Conservation (phyloP, 129 eudicot species). For the Ambrosia trifida region DNA sequence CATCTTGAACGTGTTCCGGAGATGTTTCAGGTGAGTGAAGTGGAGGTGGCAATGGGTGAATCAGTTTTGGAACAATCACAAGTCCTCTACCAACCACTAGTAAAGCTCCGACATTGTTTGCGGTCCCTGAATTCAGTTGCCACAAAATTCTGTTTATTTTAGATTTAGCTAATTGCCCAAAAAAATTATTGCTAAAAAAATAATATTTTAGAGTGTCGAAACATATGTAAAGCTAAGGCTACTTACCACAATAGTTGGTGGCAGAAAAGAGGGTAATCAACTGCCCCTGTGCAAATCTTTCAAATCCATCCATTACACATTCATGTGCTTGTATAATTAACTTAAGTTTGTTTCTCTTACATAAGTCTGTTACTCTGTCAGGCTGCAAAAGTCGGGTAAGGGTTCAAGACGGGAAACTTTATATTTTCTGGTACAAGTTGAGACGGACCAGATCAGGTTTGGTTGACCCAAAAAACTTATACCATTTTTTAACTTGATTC, state of each 20-base stretch:
- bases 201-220: too few species aligned
- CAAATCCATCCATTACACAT: constrained; percentile 63
- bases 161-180: too few species aligned
- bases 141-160: too few species aligned
- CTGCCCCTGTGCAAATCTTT: constrained; percentile 69
- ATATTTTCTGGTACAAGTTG: background rate
- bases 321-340: constrained; percentile 87
- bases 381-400: constrained; percentile 50
- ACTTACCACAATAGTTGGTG: background rate
- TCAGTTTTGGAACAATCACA: too few species aligned
- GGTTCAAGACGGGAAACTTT: background rate
- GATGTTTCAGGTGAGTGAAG: too few species aligned
- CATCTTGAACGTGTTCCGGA: too few species aligned
- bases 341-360: constrained; percentile 74
- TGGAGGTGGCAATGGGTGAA: too few species aligned
- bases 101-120: constrained; percentile 56
- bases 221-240: too few species aligned
- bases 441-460: too few species aligned
- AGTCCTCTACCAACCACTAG: too few species aligned
- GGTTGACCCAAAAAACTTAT: background rate
- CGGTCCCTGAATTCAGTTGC: constrained; percentile 33
- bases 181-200: too few species aligned
- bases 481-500: too few species aligned
- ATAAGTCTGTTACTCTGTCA: constrained; percentile 44
- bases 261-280: constrained; percentile 88